Base-by-base conservation (phyloP, 2,329 filamentous ascomycete species). In the Fusarium sp. region DNA sequence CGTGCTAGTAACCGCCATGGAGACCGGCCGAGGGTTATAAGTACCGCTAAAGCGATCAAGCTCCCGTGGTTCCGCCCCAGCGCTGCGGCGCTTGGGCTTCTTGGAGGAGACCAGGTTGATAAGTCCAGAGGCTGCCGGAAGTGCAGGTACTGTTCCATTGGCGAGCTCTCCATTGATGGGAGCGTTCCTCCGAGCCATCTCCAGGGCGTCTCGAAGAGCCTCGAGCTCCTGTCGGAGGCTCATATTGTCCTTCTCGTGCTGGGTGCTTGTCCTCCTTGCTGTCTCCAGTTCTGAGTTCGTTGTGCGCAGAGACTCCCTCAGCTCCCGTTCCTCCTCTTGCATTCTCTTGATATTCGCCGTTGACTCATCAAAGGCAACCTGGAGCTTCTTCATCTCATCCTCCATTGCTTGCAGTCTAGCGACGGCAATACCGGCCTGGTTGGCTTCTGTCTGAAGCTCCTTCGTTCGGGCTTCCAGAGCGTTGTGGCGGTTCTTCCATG, bases 51-150 rank as follows among this genome's bases (percentile, higher is more conserved):
- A 97, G 72, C 97, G 92, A 84, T 98, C 96, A 77, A 94, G 87
- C 54, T 96, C 93, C 77, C 94, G 93, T 69, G 91, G 91, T 82
- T 98, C 95, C 20, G 93, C 93, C 56, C 95, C 96, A 67, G 95
- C 95, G 82, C 96, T 98, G 75, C 97, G 91, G 80, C 97, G 90
- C 88, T 98, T 98, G 47, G 95, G 95, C 86, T 98, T 98, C 91
- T 98, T 98, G 59, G 95, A 96, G 3, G 96, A 94, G 30, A 99
- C 97, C 37, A 99, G 88, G 83, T 98, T 99, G 88, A 99, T 98
- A 71, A 99, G 90, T 47, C 95, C 95, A 80, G 89, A 93, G 33
- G 89, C 86, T 63, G 89, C 87, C 45, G 90, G 84, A 59, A 90
- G 86, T 20, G 85, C 82, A 11, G 78, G 72, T 50, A 80, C 79